These are phyloP conservation scores for Tylopilus sp. DNA, from an alignment of 1,284 basidiomycete genomes.

Conservation along the genomic window DNA sequence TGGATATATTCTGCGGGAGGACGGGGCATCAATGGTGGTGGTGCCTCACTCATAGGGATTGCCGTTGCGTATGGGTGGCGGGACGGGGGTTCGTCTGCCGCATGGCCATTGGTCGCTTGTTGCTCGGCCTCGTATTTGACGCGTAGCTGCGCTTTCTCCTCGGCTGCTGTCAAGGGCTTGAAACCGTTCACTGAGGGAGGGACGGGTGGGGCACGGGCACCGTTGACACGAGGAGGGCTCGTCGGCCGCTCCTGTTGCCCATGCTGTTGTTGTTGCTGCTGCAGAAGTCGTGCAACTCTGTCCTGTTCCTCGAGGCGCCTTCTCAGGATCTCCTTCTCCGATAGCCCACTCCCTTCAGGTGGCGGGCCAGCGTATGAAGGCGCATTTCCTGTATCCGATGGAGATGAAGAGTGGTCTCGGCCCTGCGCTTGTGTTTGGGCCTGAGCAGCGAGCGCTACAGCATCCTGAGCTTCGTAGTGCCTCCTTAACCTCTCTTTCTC, in stretches of 20 bases:
- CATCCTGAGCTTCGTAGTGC: constrained; percentile 62
- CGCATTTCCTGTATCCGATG: constrained; percentile 19
- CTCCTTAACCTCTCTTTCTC: constrained; percentile 34
- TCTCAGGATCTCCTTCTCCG: constrained; percentile 54
- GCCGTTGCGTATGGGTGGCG: constrained; percentile 18
- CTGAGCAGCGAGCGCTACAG: constrained; percentile 35
- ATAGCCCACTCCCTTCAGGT: constrained; percentile 30
- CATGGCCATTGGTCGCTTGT: constrained; percentile 20
- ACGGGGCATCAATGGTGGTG: constrained; percentile 55
- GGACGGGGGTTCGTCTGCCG: constrained; percentile 11
- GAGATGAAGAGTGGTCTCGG: constrained; percentile 22
- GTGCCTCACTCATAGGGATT: constrained; percentile 27
- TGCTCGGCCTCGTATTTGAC: constrained; percentile 60
- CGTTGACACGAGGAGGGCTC: constrained; percentile 26
- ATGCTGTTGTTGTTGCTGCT: constrained; percentile 10
- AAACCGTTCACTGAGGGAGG: constrained; percentile 23
- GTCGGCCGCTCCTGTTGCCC: constrained; percentile 1
- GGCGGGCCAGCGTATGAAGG: constrained; percentile 19
- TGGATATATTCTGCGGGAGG: constrained; percentile 73
- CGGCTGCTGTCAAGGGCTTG: constrained; percentile 57
- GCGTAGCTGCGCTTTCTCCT: constrained; percentile 68
- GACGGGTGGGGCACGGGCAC: constrained; percentile 22
- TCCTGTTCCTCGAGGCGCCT: constrained; percentile 47
- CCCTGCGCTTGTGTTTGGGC: constrained; percentile 3
- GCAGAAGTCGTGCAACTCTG: constrained; percentile 24